Percentiles rank a stretch among this genome's conserved stretches.
Evolutionary conservation across 768 basidiomycete species (phyloP).

Genomic region (Sistotremastrum niveocremeum): DNA sequence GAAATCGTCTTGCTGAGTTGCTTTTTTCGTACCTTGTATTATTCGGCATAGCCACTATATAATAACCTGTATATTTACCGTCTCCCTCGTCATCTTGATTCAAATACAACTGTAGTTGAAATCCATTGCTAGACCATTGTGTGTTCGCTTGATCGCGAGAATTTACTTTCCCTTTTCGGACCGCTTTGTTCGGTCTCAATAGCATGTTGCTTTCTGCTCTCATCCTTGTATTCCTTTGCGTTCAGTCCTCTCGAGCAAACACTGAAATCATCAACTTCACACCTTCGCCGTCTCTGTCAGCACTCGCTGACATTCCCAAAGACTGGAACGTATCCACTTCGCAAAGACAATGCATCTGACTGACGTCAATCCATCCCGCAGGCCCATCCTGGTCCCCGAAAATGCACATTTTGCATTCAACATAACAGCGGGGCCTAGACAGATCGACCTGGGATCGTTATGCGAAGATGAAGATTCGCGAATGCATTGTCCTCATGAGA

Average conservation of each 20-base stretch:
- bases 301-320: conserved; percentile 11
- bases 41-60: no score
- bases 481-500: conserved; percentile 14
- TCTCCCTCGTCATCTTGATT: no score
- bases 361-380: conserved; percentile 10
- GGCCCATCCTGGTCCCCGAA: conserved; percentile 25
- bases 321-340: conserved; percentile 13
- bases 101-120: no score
- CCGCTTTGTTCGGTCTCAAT: no score
- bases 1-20: no score
- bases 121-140: no score
- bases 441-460: conserved; percentile 22
- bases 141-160: no score
- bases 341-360: conserved; percentile 10
- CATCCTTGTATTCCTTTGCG: no score
- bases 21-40: no score
- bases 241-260: conserved; percentile 23
- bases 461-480: conserved; percentile 18
- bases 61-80: no score
- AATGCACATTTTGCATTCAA: conserved; percentile 23
- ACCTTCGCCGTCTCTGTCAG: conserved; percentile 15
- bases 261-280: conserved; percentile 55
- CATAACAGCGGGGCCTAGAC: conserved; percentile 29
- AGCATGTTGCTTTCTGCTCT: no score
- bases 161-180: no score